These are phyloP conservation scores for Arachis monticola DNA, from an alignment of 331 rosid species.

Conservation along the genomic window DNA sequence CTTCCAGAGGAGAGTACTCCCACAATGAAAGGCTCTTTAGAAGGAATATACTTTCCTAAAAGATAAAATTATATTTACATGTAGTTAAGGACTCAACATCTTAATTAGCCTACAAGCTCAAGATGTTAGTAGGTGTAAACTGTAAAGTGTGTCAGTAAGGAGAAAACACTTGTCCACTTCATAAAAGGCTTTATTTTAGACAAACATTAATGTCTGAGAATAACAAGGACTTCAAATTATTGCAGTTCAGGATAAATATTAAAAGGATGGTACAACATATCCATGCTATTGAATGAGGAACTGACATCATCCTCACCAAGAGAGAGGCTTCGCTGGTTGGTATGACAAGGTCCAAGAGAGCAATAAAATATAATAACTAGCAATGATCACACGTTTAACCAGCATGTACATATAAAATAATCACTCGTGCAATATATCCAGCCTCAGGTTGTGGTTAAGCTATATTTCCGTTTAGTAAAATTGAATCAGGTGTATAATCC, in stretches of 20 bases:
- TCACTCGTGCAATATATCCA: slow-evolving; percentile 22
- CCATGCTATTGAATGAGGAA: slow-evolving; percentile 39
- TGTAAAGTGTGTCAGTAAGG: neutral
- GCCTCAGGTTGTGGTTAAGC: slow-evolving; percentile 25
- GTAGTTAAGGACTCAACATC: slow-evolving; percentile 20
- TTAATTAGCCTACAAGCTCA: slow-evolving; percentile 9
- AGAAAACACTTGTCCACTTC: slow-evolving; percentile 25
- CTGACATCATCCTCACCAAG: slow-evolving; percentile 92
- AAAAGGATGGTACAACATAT: slow-evolving; percentile 27
- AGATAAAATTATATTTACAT: slow-evolving; percentile 7
- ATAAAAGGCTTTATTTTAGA: slow-evolving; percentile 4
- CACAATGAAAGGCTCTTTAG: slow-evolving; percentile 2
- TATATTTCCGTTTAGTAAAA: slow-evolving; percentile 23
- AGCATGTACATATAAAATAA: slow-evolving; percentile 19
- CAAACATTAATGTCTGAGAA: too few relatives aligned
- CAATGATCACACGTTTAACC: slow-evolving; percentile 20
- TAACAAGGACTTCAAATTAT: slow-evolving; percentile 25
- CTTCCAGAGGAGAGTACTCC: slow-evolving; percentile 35
- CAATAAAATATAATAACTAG: slow-evolving; percentile 1
- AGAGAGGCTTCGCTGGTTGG: slow-evolving; percentile 59
- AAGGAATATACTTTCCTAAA: slow-evolving; percentile 18
- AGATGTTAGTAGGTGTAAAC: slow-evolving; percentile 15
- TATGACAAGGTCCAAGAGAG: neutral
- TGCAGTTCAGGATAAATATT: slow-evolving; percentile 33
- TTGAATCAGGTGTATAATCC: slow-evolving; percentile 13